These are phyloP conservation scores for Mycena polygramma DNA, from an alignment of 768 basidiomycete genomes.

Conservation along the genomic window DNA sequence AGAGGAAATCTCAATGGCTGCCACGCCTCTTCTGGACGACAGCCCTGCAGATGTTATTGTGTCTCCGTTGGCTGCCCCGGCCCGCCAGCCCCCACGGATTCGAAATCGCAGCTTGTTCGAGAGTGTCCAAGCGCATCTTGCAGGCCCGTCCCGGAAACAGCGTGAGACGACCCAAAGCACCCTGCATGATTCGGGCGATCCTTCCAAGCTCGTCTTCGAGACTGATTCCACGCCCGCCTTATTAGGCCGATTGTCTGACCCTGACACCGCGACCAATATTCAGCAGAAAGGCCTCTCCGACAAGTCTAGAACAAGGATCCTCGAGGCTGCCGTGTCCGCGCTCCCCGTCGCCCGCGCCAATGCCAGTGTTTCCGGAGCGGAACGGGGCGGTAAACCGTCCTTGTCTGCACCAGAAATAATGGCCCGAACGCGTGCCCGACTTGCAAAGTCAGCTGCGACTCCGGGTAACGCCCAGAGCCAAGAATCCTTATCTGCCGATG, in stretches of 20 bases:
- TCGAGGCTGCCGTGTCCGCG: neutral
- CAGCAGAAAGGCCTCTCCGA: neutral
- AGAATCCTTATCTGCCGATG: slow-evolving; percentile 3
- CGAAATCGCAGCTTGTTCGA: slow-evolving; percentile 32
- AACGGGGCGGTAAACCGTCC: neutral
- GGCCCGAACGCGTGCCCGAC: slow-evolving; percentile 46
- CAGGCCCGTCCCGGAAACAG: slow-evolving; percentile 12
- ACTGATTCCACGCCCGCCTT: slow-evolving; percentile 36
- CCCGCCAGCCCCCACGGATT: slow-evolving; percentile 23
- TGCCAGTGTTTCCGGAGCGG: too few relatives aligned
- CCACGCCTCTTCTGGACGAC: neutral
- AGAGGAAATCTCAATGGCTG: slow-evolving; percentile 6
- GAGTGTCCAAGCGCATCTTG: slow-evolving; percentile 39
- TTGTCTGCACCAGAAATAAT: slow-evolving; percentile 43
- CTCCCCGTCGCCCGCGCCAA: neutral
- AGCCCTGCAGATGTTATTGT: neutral
- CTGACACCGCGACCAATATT: slow-evolving; percentile 5
- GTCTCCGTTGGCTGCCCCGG: neutral
- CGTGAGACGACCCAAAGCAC: slow-evolving; percentile 7
- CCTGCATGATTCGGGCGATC: neutral
- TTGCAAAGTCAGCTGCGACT: slow-evolving; percentile 26
- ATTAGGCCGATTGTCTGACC: slow-evolving; percentile 45
- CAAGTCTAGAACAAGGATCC: neutral
- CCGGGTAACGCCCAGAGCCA: neutral
- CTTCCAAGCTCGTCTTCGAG: slow-evolving; percentile 7